Evolutionary conservation across 2,329 filamentous ascomycete genomes (phyloP), one percentile per base, ranked within the genome.

Genomic region (Fusarium miscanthi): DNA sequence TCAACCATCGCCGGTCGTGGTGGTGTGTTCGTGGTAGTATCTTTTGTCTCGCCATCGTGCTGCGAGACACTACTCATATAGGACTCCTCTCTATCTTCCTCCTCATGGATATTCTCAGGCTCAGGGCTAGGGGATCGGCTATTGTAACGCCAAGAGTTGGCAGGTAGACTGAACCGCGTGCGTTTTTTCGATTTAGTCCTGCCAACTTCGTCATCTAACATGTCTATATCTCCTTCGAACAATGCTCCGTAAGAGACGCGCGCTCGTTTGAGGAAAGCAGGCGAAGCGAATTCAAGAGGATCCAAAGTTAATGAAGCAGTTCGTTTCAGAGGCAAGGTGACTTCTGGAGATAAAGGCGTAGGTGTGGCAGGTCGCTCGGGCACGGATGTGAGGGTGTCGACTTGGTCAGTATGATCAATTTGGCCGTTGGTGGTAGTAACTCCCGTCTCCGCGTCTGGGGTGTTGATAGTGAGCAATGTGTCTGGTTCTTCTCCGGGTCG

Each of bases 221-320:
- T 88, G 75, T 94, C 91, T 70, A 90, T 87, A 3, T 86, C 86
- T 8, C 87, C 87, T 71, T 92, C 89, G 56, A 92, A 89, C 2
- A 92, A 81, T 1, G 90, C 89, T 3, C 91, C 91, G 62, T 92
- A 92, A 1, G 92, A 94, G 8, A 92, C 83, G 61, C 92, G 87
- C 19, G 89, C 87, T 59, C 92, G 87, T 79, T 93, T 95, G 25
- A 94, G 82, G 74, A 97, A 97, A 1, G 93, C 93, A 1, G 94
- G 94, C 6, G 94, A 97, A 8, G 88, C 85, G 83, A 90, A 96
- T 73, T 92, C 88, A 23, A 85, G 82, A 48, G 83, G 76, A 13
- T 84, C 84, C 49, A 83, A 74, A 5, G 77, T 77, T 25, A 80
- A 68, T 10, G 83, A 77, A 25, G 79, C 80, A 10, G 74, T 66